Conservation (phyloP, 2,329 filamentous ascomycete species). For the Alternaria novae-zelandiae region DNA sequence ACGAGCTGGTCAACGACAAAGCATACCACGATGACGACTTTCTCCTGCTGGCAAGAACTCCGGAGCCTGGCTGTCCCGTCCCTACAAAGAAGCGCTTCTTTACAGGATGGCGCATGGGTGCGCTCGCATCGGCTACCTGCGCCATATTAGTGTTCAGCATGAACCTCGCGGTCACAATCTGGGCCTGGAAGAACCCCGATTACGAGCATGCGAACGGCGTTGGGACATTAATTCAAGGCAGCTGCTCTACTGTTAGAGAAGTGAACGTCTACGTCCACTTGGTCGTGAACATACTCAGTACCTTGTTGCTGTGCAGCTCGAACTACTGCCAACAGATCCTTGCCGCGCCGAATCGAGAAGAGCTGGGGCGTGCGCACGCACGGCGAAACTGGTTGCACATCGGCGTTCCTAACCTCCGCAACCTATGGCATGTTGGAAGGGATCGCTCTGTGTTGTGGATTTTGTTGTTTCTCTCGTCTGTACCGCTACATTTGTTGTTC, state of each 20-base stretch:
- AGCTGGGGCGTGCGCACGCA: conserved; percentile 29
- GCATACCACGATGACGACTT: neutral
- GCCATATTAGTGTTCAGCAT: neutral
- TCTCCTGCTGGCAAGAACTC: neutral
- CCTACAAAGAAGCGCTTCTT: neutral
- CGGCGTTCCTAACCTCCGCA: conserved; percentile 48
- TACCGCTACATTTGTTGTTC: conserved; percentile 26
- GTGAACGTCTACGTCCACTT: conserved; percentile 48
- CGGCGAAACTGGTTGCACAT: conserved; percentile 48
- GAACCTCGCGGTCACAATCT: neutral
- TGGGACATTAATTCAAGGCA: neutral
- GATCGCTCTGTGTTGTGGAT: conserved; percentile 12
- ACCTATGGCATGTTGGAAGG: conserved; percentile 1
- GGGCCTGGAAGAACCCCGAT: neutral
- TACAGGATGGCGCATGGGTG: neutral
- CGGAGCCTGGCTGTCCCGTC: neutral
- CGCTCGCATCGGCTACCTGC: neutral
- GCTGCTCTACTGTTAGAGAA: neutral
- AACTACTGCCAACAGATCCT: conserved; percentile 40
- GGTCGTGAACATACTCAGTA: conserved; percentile 55
- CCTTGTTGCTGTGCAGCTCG: conserved; percentile 28
- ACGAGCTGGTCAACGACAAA: neutral
- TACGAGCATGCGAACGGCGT: neutral
- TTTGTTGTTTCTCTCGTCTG: conserved; percentile 11
- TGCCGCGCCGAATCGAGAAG: conserved; percentile 26